Evolutionary conservation across 2,329 filamentous ascomycete species (phyloP).

Genomic region (Trichoderma guizhouense): DNA sequence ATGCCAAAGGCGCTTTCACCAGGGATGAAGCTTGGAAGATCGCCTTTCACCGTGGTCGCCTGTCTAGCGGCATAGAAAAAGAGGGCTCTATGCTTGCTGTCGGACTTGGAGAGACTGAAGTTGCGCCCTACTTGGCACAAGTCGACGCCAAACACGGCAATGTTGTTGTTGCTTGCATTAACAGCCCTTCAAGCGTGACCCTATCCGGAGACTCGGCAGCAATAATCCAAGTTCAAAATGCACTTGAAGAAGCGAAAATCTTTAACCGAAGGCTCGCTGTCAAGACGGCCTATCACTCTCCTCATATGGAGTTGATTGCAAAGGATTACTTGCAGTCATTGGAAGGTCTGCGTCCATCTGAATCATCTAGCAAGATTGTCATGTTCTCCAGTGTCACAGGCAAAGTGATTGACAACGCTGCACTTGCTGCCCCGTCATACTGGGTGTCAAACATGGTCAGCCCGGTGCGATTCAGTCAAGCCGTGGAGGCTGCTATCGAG

Average conservation of each 20-base stretch:
- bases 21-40: too few species aligned
- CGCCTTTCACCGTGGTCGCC: not conserved
- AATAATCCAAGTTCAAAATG: not conserved
- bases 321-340: slow-evolving; percentile 24
- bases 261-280: slow-evolving; percentile 39
- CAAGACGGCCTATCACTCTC: slow-evolving; percentile 49
- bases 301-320: slow-evolving; percentile 39
- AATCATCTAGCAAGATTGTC: too few species aligned
- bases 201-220: slow-evolving; percentile 29
- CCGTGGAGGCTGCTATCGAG: too few species aligned
- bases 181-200: slow-evolving; percentile 25
- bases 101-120: slow-evolving; percentile 11
- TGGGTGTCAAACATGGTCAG: slow-evolving; percentile 28
- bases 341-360: too few species aligned
- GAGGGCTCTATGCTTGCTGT: slow-evolving; percentile 25
- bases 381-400: too few species aligned
- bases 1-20: too few species aligned
- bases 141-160: slow-evolving; percentile 19
- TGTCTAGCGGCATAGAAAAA: not conserved
- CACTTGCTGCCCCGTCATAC: slow-evolving; percentile 28
- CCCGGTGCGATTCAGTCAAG: slow-evolving; percentile 2
- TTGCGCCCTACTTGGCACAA: not conserved
- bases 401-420: too few species aligned
- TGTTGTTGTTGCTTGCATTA: slow-evolving; percentile 27
- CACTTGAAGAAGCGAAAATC: slow-evolving; percentile 24